phyloP scores from a whole-genome alignment of 352 stramenopile genomes.

The Pythium sukuiense region DNA sequence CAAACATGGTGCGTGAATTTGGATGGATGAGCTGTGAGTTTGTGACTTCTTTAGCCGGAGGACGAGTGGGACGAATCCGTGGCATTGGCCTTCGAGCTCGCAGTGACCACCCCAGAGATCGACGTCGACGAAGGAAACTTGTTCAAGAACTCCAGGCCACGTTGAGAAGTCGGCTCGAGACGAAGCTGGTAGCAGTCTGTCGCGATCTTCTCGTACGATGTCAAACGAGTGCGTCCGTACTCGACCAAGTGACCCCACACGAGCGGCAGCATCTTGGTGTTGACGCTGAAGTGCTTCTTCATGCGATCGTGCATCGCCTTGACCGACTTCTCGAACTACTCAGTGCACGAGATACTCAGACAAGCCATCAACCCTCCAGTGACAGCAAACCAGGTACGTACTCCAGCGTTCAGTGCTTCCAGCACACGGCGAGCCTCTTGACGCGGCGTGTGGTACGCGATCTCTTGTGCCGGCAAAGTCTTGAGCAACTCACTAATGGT shows the following conservation, averaged over 20 bases:
- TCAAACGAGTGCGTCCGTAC: slow-evolving; percentile 39
- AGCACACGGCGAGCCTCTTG: slow-evolving; percentile 57
- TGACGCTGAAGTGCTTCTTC: slow-evolving; percentile 69
- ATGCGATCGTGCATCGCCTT: slow-evolving; percentile 68
- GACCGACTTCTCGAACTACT: slow-evolving; percentile 67
- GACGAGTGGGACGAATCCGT: slow-evolving; percentile 20
- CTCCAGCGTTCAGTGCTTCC: slow-evolving; percentile 41
- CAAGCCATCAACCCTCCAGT: not conserved
- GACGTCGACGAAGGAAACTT: slow-evolving; percentile 35
- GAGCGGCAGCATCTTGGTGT: slow-evolving; percentile 47
- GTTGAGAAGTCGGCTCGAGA: slow-evolving; percentile 47
- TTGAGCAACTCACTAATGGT: slow-evolving; percentile 53
- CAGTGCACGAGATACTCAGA: slow-evolving; percentile 1
- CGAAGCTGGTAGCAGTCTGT: slow-evolving; percentile 62
- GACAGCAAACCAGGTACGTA: slow-evolving; percentile 19
- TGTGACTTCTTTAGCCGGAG: not conserved
- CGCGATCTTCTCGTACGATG: slow-evolving; percentile 49
- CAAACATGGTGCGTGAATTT: not conserved
- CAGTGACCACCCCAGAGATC: slow-evolving; percentile 11
- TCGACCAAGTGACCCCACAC: slow-evolving; percentile 58
- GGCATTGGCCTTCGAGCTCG: slow-evolving; percentile 5
- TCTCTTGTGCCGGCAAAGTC: slow-evolving; percentile 56
- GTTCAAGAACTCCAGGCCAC: slow-evolving; percentile 43
- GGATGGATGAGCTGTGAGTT: not conserved
- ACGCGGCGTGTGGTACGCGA: slow-evolving; percentile 64